These are phyloP conservation scores for Escallonia rubra DNA, from an alignment of 129 eudicot species.

Conservation along the genomic window DNA sequence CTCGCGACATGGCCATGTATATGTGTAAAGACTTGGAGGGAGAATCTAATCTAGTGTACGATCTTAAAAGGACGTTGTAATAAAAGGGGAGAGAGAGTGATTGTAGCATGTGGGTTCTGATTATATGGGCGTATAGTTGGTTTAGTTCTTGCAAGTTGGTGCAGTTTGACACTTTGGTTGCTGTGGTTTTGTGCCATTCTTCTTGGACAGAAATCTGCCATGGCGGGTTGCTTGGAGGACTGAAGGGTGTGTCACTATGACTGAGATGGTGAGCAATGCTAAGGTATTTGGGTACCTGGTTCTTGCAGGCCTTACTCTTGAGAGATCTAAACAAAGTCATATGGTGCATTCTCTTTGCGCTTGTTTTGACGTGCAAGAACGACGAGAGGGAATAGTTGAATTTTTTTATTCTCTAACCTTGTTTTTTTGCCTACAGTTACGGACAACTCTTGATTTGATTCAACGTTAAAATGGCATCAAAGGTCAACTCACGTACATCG, in stretches of 20 bases:
- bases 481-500: too few species aligned
- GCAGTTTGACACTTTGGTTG: slow-evolving; percentile 50
- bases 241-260: slow-evolving; percentile 16
- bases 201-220: slow-evolving; percentile 11
- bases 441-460: too few species aligned
- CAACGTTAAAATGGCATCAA: too few species aligned
- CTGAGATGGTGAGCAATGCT: slow-evolving; percentile 17
- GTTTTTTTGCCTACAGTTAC: too few species aligned
- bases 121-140: slow-evolving; percentile 45
- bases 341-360: too few species aligned
- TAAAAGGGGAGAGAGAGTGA: slow-evolving; percentile 40
- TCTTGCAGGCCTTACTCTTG: background rate
- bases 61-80: slow-evolving; percentile 63
- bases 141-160: slow-evolving; percentile 38
- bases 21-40: slow-evolving; percentile 44
- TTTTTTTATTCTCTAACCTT: too few species aligned
- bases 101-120: slow-evolving; percentile 53
- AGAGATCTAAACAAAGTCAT: too few species aligned
- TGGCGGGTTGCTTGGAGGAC: background rate
- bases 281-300: slow-evolving; percentile 16
- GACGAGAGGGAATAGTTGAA: too few species aligned
- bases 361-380: too few species aligned
- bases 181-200: slow-evolving; percentile 33
- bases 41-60: slow-evolving; percentile 39
- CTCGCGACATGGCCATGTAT: slow-evolving; percentile 42